Base-by-base conservation (phyloP, 2,329 filamentous ascomycete genomes). In the Diplodia mutila region DNA sequence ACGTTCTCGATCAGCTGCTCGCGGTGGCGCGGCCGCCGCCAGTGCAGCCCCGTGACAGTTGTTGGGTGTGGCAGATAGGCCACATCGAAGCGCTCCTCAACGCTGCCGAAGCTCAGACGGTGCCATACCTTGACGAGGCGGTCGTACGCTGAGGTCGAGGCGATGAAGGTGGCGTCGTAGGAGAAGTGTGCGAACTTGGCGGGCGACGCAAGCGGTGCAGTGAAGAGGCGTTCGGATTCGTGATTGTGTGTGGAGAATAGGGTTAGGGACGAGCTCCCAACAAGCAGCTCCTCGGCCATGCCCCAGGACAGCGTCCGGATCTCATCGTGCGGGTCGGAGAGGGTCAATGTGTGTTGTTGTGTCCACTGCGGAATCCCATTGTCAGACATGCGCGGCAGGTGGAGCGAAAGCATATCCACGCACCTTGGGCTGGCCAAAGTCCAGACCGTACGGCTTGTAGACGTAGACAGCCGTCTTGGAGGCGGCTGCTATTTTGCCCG, bases 71-170 rank as follows among this genome's bases (percentile, higher is more conserved):
- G 85, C 1, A 99, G 87, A 78, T 98, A 98, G 32, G 90, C 89
- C 73, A 97, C 90, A 73, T 98, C 94, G 79, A 98, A 98, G 67
- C 91, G 86, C 48, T 93, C 90, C 72, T 96, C 91, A 68, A 93
- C 90, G 0, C 88, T 86, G 16, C 93, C 93, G 75, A 94, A 97
- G 9, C 91, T 91, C 27, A 97, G 82, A 65, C 94, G 87, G 70
- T 93, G 88, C 95, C 96, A 99, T 73, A 98, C 87, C 80, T 99
- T 98, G 71, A 97, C 89, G 23, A 98, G 82, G 63, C 90, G 86
- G 78, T 98, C 95, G 75, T 92, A 88, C 61, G 85, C 83, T 51
- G 93, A 91, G 14, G 91, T 87, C 1, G 92, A 94, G 21, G 93
- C 94, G 65, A 98, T 92, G 69, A 97, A 89, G 23, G 90, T 89